Conservation (phyloP, 2,329 filamentous ascomycete species). For the Pseudogymnoascus sp. region DNA sequence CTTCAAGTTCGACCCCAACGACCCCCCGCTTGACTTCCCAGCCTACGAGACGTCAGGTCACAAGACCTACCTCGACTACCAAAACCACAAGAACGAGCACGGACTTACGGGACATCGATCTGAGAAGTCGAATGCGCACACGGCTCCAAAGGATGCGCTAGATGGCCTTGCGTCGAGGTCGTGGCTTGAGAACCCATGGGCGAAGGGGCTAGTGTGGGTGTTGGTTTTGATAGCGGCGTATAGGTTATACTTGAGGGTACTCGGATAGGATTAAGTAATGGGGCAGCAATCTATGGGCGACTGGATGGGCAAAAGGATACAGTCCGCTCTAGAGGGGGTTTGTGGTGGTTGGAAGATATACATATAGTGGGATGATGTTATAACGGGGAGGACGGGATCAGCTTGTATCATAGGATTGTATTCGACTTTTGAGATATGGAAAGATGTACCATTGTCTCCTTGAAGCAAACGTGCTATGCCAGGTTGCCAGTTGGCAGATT, state of each 20-base stretch:
- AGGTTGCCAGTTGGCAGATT: not conserved
- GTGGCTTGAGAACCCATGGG: slow-evolving; percentile 2
- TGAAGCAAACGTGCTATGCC: not conserved
- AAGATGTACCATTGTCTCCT: not conserved
- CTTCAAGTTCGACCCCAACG: slow-evolving; percentile 3
- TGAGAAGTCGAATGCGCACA: not conserved
- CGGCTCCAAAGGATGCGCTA: not conserved
- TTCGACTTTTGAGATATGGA: not conserved
- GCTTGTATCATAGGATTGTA: slow-evolving; percentile 1
- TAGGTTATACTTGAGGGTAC: not conserved
- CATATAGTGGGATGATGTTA: not conserved
- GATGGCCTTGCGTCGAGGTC: not conserved
- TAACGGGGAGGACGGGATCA: not conserved
- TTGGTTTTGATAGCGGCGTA: not conserved
- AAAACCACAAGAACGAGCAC: slow-evolving; percentile 2
- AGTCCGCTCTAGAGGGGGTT: not conserved
- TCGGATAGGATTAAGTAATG: not conserved
- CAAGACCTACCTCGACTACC: not conserved
- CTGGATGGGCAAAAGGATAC: not conserved
- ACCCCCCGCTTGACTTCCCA: not conserved
- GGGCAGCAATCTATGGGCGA: not conserved
- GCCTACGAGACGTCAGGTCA: slow-evolving; percentile 5
- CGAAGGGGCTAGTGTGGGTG: not conserved
- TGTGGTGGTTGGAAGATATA: not conserved
- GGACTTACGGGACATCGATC: not conserved